A percentile compares a stretch with the other conserved stretches of the same genome.
Evolutionary conservation across 1,284 basidiomycete species (phyloP).

Genomic region (Tetrapyrgos nigripes): DNA sequence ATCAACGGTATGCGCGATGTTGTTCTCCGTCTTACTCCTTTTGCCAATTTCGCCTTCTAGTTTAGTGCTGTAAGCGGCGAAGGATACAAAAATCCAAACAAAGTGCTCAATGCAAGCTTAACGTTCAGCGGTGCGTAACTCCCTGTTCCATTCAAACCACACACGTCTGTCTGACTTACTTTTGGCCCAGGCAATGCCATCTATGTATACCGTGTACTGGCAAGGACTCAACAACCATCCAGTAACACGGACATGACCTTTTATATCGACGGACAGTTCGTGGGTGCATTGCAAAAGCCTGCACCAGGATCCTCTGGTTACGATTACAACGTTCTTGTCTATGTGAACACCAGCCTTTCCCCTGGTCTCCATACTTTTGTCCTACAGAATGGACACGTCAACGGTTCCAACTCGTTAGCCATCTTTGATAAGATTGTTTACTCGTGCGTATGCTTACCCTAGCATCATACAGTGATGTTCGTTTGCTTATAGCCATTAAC

Average conservation of each 20-base stretch:
- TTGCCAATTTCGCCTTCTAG: background rate
- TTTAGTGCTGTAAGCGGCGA: constrained; percentile 5
- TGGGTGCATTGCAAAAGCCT: constrained; percentile 29
- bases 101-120: constrained; percentile 7
- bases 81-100: constrained; percentile 2
- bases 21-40: background rate
- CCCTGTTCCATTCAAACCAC: background rate
- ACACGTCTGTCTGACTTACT: background rate
- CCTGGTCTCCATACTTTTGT: constrained; percentile 8
- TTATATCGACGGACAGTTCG: constrained; percentile 38
- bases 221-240: constrained; percentile 23
- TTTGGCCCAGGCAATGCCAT: constrained; percentile 32
- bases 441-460: background rate
- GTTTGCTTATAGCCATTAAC: background rate
- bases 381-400: constrained; percentile 9
- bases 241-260: constrained; percentile 42
- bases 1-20: constrained; percentile 1
- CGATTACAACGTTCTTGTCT: constrained; percentile 39
- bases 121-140: background rate
- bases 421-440: constrained; percentile 10
- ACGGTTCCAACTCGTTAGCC: constrained; percentile 1
- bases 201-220: constrained; percentile 37
- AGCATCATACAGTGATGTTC: background rate
- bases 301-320: constrained; percentile 28
- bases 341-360: constrained; percentile 24